Evolutionary conservation across 768 basidiomycete species (phyloP), one percentile per base, ranked within the genome.

Genomic region (Psilocybe cyanescens): DNA sequence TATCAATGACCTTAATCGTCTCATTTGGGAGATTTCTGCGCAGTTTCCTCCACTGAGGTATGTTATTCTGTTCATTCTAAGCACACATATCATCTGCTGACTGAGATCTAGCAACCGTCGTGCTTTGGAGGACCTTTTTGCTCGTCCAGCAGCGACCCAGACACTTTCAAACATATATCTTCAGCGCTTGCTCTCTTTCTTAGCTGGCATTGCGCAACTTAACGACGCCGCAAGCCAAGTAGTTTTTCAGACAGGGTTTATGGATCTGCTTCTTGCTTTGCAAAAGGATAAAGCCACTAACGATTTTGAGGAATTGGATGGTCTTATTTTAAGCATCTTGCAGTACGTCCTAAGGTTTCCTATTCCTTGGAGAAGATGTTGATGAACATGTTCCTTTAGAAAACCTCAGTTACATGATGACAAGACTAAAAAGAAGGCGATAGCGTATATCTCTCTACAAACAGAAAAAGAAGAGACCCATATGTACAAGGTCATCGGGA

Each of bases 11-110:
- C 46, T 61, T 8, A 56, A 55, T 31, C 60, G 60, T 14, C 14
- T 61, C 6, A 49, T 61, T 7, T 55, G 54, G 37, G 60, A 61
- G 8, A 39, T 61, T 24, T 55, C 60, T 17, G 54, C 60, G 7
- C 63, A 64, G 24, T 57, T 64, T 52, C 53, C 63, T 19, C 58
- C 63, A 6, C 41, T 64, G 63, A 60, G 58, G 63, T 57, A n/a
- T 1, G 61, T 46, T n/a, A 19, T 17, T 17, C 9, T 17, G 14
- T 54, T 24, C 37, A 24, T 14, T 49, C 19, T 24, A 2, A 24
- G 2, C 24, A 24, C 24, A 24, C 24, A 24, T 2, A 48, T 14
- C 5, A 33, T 51, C 31, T 53, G 14, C 4, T 33, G n/a, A 33
- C 12, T 1, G 16, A 17, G n/a, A 37, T 41, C 2, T 29, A 61